These are phyloP conservation scores for Hygrocybe coccinea DNA, from an alignment of 768 basidiomycete genomes.

Conservation along the genomic window DNA sequence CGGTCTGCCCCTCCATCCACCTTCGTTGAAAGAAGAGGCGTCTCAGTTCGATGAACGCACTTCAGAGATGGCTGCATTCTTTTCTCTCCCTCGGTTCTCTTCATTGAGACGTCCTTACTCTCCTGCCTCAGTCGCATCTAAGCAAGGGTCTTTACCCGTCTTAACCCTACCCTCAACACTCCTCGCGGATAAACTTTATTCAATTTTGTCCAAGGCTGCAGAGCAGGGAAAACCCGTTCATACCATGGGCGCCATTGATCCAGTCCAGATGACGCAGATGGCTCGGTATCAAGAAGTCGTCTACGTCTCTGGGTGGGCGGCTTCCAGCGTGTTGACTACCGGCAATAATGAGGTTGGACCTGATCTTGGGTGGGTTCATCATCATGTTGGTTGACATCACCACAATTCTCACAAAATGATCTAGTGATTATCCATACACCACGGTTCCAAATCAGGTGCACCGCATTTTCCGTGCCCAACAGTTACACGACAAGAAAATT, in stretches of 20 bases:
- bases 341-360: slow-evolving; percentile 90
- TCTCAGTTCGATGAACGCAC: slow-evolving; percentile 57
- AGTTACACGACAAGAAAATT: slow-evolving; percentile 88
- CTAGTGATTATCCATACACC: slow-evolving; percentile 90
- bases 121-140: slow-evolving; percentile 73
- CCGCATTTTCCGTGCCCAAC: slow-evolving; percentile 85
- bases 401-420: background rate
- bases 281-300: slow-evolving; percentile 79
- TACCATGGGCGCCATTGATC: slow-evolving; percentile 92
- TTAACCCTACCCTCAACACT: slow-evolving; percentile 69
- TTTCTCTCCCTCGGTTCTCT: slow-evolving; percentile 67
- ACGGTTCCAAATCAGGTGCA: slow-evolving; percentile 96
- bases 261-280: slow-evolving; percentile 94
- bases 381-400: background rate
- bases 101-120: slow-evolving; percentile 75
- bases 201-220: slow-evolving; percentile 57
- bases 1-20: slow-evolving; percentile 53
- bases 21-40: slow-evolving; percentile 52
- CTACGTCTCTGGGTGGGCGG: slow-evolving; percentile 92
- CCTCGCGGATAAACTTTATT: slow-evolving; percentile 84
- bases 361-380: slow-evolving; percentile 71
- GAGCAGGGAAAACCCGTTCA: slow-evolving; percentile 67
- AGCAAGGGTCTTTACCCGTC: slow-evolving; percentile 83
- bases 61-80: slow-evolving; percentile 66
- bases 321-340: slow-evolving; percentile 80